Base-by-base conservation (phyloP, 1,284 basidiomycete genomes). In the Pascua sp. region DNA sequence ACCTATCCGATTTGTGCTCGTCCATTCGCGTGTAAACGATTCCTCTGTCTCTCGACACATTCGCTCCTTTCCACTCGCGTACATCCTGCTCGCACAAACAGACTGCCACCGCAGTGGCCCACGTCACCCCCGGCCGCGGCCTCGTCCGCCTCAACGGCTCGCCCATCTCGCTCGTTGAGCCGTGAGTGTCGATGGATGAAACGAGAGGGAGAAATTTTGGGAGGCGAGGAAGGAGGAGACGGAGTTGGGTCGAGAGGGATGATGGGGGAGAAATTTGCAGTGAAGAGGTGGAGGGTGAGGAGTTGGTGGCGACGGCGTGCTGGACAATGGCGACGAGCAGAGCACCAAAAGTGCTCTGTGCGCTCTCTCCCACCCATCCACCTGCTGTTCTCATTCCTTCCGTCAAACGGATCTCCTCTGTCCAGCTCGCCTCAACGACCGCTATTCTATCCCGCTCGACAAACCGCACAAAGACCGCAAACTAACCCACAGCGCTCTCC, bases 131-230 rank as follows among this genome's bases (percentile, higher is more conserved):
- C 81, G 96, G 96, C 71, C 92, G 92, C 80, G 96, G 96, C 61
- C 86, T 97, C 75, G 89, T 99, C 80, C 91, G 94, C 76, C 86
- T 99, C 79, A 98, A 98, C 77, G 94, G 95, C 68, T 89, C 90
- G 56, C 96, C 96, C 76, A 91, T 99, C 81, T 85, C 88, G 78
- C 90, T 98, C 74, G 86, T 95, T 70, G 87, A 90, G 80, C 91
- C 91, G 76, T 77, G 67, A 76, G 76, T 77, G 36, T 57, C 42
- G 18, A 7, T 53, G 16, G 8, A 17, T 55, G 45, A 32, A 47
- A 4, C 2, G 47, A 45, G 55, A 49, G 4, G 36, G 17, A n/a
- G 42, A 18, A 8, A 11, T 18, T 15, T 32, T 24, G 40, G 37
- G 37, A 15, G 40, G 49, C 15, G 17, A 24, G 40, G 42, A 37